Conservation (phyloP, 345 rosid species). For the Salix purpurea region DNA sequence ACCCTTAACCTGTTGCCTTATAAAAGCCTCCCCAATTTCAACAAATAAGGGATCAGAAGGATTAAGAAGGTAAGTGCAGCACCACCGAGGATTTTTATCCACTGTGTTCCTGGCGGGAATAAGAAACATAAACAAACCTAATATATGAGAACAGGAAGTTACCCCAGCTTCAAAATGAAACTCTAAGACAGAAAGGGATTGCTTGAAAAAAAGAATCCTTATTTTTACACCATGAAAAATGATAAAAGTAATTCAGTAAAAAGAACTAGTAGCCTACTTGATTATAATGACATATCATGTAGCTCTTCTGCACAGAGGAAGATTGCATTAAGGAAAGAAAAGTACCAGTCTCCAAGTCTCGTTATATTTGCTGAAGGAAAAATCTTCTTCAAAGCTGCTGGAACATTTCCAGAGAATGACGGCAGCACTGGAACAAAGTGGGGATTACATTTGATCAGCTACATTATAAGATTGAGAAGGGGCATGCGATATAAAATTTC, state of each 20-base stretch:
- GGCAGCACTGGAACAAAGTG: conserved; percentile 67
- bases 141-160: background rate
- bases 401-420: conserved; percentile 95
- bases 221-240: background rate
- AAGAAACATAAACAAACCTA: conserved; percentile 7
- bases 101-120: conserved; percentile 75
- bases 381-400: conserved; percentile 67
- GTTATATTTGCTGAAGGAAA: conserved; percentile 81
- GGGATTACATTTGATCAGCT: conserved; percentile 7
- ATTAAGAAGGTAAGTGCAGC: conserved; percentile 89
- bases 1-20: conserved; percentile 74
- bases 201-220: background rate
- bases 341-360: conserved; percentile 88
- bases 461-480: background rate
- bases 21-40: conserved; percentile 83
- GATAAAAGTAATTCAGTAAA: conserved; percentile 2
- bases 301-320: background rate
- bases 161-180: background rate
- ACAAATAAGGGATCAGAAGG: conserved; percentile 86
- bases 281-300: background rate
- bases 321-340: conserved; percentile 2
- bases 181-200: background rate
- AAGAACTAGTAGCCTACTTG: background rate
- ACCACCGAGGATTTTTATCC: conserved; percentile 78
- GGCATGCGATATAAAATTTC: background rate